Base-by-base conservation (phyloP, 1,139 yeast genomes). In the Suhomyces wounanorum region DNA sequence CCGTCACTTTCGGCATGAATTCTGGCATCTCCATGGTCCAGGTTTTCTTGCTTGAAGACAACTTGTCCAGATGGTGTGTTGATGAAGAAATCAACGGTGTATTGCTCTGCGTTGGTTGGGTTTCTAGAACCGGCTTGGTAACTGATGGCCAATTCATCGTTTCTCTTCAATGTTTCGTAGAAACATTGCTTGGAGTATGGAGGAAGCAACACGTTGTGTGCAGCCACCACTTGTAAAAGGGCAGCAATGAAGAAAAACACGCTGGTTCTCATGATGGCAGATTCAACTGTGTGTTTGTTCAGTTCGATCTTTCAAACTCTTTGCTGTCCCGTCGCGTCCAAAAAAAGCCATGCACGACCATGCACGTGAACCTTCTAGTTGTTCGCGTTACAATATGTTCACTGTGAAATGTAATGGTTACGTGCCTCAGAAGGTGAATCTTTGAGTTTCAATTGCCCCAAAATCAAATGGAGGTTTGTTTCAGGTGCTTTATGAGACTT, bases 91-190 rank as follows among this genome's bases (percentile, higher is more conserved):
- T 91, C 96, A 54, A 90, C 85, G 31, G 74, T 81, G 57, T 85
- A 77, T 69, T 91, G 97, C 57, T 86, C 89, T 40, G 88, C 80
- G 49, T 92, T 83, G 57, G 78, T 77, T 44, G 92, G 87, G 64
- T 89, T 87, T 70, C 97, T 83, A 63, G 94, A 90, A 55, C 98
- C 98, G 45, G 89, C 96, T 73, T 94, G 99, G 81, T 87, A 94
- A 48, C 91, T 81, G 54, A 94, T 85, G 23, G 96, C 89, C 62
- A 94, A 77, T 69, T 89, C 92, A 71, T 94, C 99, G 59, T 89
- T 89, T 60, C 78, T 78, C 66, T 85, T 88, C 72, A 94, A 79
- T 52, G 79, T 79, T 68, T 94, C 99, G 64, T 80, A 89, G 72
- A 90, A 94, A 71, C 99, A 94, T 67, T 88, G 87, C 65, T 86